Percentiles rank a stretch among this genome's conserved stretches.
phyloP scores from a whole-genome alignment of 2,329 filamentous ascomycete species.

The Tolypocladium ovalisporum region DNA sequence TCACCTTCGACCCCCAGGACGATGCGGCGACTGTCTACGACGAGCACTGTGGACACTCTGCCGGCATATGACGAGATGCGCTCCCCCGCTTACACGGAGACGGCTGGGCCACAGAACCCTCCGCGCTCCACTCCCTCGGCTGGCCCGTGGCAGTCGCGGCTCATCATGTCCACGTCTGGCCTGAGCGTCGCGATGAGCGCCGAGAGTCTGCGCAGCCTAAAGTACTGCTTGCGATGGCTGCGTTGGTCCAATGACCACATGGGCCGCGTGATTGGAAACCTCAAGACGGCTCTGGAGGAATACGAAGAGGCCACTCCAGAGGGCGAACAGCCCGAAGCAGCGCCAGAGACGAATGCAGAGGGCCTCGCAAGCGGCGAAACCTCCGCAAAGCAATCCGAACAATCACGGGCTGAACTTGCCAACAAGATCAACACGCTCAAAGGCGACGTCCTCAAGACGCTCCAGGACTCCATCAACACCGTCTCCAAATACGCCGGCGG shows the following conservation, averaged over 20 bases:
- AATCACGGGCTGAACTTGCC: slow-evolving; percentile 32
- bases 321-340: background rate
- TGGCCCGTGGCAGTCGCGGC: slow-evolving; percentile 62
- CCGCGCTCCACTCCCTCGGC: slow-evolving; percentile 18
- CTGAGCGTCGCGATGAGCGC: slow-evolving; percentile 87
- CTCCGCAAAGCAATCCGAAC: slow-evolving; percentile 12
- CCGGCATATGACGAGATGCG: slow-evolving; percentile 75
- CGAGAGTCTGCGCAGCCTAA: slow-evolving; percentile 72
- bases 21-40: slow-evolving; percentile 48
- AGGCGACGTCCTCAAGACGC: slow-evolving; percentile 61
- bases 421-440: slow-evolving; percentile 58
- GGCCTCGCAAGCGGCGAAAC: background rate
- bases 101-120: slow-evolving; percentile 20
- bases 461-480: slow-evolving; percentile 72
- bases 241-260: slow-evolving; percentile 75
- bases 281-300: slow-evolving; percentile 68
- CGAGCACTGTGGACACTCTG: slow-evolving; percentile 61
- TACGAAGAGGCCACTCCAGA: slow-evolving; percentile 47
- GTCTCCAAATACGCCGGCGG: slow-evolving; percentile 89
- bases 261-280: slow-evolving; percentile 58
- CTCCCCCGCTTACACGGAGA: slow-evolving; percentile 65
- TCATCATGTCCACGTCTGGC: slow-evolving; percentile 85
- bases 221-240: slow-evolving; percentile 73
- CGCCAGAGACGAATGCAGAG: background rate
- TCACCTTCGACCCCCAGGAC: slow-evolving; percentile 15